These are phyloP conservation scores for Dothistroma pini DNA, from an alignment of 2,329 filamentous ascomycete genomes.

Conservation along the genomic window DNA sequence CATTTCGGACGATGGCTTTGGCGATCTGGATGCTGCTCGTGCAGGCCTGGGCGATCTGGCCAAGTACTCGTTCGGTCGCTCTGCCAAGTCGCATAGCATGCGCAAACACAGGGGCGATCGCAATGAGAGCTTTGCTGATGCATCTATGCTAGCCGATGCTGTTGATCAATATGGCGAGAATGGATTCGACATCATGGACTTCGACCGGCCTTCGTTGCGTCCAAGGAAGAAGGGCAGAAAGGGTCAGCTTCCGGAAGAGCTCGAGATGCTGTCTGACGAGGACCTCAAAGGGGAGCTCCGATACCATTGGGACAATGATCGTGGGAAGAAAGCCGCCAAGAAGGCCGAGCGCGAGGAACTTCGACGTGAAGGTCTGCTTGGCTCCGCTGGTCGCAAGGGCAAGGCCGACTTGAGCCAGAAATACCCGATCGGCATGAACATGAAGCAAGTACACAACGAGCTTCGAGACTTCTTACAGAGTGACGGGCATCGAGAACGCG, in stretches of 20 bases:
- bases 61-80: constrained; percentile 18
- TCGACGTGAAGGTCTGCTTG: constrained; percentile 43
- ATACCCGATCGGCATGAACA: constrained; percentile 67
- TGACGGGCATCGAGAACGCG: constrained; percentile 60
- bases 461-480: constrained; percentile 67
- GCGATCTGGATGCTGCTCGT: constrained; percentile 32
- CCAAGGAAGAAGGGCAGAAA: constrained; percentile 62
- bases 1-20: constrained; percentile 23
- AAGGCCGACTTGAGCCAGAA: constrained; percentile 58
- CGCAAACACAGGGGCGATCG: constrained; percentile 26
- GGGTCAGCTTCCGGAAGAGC: constrained; percentile 37
- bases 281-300: constrained; percentile 42
- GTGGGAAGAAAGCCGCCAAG: constrained; percentile 44
- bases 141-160: constrained; percentile 55
- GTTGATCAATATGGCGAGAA: constrained; percentile 64
- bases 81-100: constrained; percentile 21
- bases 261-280: constrained; percentile 42
- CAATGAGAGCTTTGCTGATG: constrained; percentile 48
- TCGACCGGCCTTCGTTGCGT: constrained; percentile 64
- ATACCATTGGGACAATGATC: constrained; percentile 43
- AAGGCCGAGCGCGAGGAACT: constrained; percentile 48
- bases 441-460: constrained; percentile 68
- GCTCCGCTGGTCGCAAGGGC: constrained; percentile 35
- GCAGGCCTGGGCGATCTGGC: constrained; percentile 30
- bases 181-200: constrained; percentile 83